Evolutionary conservation across 2,329 filamentous ascomycete genomes (phyloP).

Genomic region (Aspergillus carbonarius): DNA sequence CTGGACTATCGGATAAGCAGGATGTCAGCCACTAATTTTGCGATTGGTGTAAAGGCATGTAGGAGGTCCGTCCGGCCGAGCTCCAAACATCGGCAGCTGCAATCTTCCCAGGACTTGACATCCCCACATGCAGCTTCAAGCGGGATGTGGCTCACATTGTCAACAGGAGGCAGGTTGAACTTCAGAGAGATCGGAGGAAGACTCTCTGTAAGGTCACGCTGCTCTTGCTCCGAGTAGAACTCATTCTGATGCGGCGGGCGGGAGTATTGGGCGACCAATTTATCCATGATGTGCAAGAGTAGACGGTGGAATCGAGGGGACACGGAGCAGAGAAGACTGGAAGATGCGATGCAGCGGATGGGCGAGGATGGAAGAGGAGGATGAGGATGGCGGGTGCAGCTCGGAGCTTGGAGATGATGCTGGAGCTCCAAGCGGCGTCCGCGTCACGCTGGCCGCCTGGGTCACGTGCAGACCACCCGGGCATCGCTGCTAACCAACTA

Average conservation of each 20-base stretch:
- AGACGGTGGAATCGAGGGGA: constrained; percentile 21
- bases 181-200: constrained; percentile 79
- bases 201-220: constrained; percentile 70
- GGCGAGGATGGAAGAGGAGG: constrained; percentile 10
- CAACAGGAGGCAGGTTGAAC: constrained; percentile 91
- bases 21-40: not conserved
- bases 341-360: not conserved
- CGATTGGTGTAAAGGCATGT: not conserved
- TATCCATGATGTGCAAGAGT: constrained; percentile 66
- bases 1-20: constrained; percentile 62
- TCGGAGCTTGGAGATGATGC: constrained; percentile 17
- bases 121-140: not conserved
- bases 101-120: not conserved
- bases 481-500: not conserved
- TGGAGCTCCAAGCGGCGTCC: constrained; percentile 20
- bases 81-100: not conserved
- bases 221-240: constrained; percentile 68
- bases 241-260: constrained; percentile 73
- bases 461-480: constrained; percentile 6
- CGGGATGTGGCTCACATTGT: constrained; percentile 63
- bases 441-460: constrained; percentile 17
- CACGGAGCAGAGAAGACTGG: not conserved
- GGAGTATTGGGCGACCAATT: constrained; percentile 89
- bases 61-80: not conserved
- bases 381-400: constrained; percentile 12